Base-by-base conservation (phyloP, 257 asterid genomes). In the Verbascum thapsus region DNA sequence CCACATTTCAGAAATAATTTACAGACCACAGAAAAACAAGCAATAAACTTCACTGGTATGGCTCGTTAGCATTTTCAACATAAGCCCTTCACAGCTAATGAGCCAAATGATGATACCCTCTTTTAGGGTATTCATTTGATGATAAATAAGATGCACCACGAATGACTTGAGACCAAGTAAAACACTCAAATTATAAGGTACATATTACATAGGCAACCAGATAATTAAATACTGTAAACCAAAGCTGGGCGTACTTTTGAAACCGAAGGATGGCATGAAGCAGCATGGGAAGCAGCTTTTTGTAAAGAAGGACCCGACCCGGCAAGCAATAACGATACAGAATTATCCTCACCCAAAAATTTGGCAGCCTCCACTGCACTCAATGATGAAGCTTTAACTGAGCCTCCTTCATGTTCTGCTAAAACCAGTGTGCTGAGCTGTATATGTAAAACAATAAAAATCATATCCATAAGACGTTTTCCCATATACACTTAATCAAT, bases 311-410 rank as follows among this genome's bases (percentile, higher is more conserved):
- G 81, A 45, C 97, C 97, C 17, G 90, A 90, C 39, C 99, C 99
- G 57, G 97, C 97, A 42, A 94, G 81, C 41, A 94, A 75, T 60
- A 94, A 61, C 30, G 92, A 81, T 44, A 94, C 77, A 10, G 79
- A 61, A 80, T 85, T 83, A 23, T 61, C 87, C 58, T 77, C 81
- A 10, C 94, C 88, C 73, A 92, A 72, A 38, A 23, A 80, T 59
- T 84, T 85, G 45, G 95, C 94, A 70, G 95, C 97, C 85, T 85
- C 95, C 44, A 94, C 79, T 10, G 92, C 95, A 87, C 95, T 79
- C 68, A 87, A 30, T 30, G 96, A 79, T 11, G 95, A 87, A 59
- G 76, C 80, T 68, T 80, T 85, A 49, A 94, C 68, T 41, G 70
- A 75, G 7, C 96, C 95, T 41, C 90, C 89, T 65, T 87, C 92